A percentile compares a stretch with the other conserved stretches of the same genome.
Evolutionary conservation across 2,329 filamentous ascomycete species (phyloP).

Genomic region (Akanthomyces dipterigenus): DNA sequence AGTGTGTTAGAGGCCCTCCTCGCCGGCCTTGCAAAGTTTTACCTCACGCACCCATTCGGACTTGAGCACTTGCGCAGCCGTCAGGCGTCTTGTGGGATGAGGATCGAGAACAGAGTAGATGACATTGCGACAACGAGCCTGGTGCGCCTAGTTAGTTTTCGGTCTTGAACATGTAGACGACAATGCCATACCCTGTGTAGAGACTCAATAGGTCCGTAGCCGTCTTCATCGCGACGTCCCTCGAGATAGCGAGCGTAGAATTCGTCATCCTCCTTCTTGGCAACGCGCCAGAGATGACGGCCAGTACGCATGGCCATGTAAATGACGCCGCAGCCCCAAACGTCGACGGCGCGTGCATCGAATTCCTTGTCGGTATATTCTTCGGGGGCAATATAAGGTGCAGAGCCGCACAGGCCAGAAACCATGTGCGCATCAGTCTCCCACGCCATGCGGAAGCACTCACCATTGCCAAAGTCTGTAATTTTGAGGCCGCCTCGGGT

Average conservation of each 20-base stretch:
- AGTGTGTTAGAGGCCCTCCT: conserved; percentile 72
- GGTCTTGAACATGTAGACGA: background rate
- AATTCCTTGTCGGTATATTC: conserved; percentile 96
- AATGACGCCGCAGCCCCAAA: conserved; percentile 97
- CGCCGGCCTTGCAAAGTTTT: conserved; percentile 90
- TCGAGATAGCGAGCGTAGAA: conserved; percentile 94
- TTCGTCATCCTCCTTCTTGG: conserved; percentile 93
- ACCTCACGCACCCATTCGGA: conserved; percentile 99
- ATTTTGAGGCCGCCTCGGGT: conserved; percentile 92
- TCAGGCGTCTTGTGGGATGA: conserved; percentile 85
- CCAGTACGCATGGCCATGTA: conserved; percentile 99
- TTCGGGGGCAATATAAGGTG: conserved; percentile 94
- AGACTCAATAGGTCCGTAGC: conserved; percentile 93
- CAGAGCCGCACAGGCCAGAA: conserved; percentile 89
- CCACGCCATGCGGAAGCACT: conserved; percentile 99
- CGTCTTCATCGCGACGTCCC: conserved; percentile 87
- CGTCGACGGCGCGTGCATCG: conserved; percentile 92
- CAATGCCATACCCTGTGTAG: conserved; percentile 74
- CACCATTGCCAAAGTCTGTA: conserved; percentile 96
- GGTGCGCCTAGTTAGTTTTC: background rate
- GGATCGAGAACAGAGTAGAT: conserved; percentile 98
- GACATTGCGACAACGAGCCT: conserved; percentile 96
- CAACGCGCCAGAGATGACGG: conserved; percentile 92
- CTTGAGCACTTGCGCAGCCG: conserved; percentile 91
- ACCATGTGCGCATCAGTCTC: conserved; percentile 98